Evolutionary conservation across 306 rosid genomes (phyloP).

Genomic region (Echinosophora koreensis): DNA sequence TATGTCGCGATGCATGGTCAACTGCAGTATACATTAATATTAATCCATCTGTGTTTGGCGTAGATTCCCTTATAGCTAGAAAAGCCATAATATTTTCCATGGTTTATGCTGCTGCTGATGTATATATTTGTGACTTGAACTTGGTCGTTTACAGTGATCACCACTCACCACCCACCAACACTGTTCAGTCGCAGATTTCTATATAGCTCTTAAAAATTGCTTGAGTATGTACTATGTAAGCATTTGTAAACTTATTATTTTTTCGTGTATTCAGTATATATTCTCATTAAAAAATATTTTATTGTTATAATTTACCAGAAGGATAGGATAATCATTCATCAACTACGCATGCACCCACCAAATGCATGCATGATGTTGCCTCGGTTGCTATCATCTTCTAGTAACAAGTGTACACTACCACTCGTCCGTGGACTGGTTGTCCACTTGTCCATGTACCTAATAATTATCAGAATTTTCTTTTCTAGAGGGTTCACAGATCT

Average conservation of each 20-base stretch:
- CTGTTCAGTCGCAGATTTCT: conserved; percentile 21
- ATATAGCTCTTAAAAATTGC: conserved; percentile 14
- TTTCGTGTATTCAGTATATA: neutral
- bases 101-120: conserved; percentile 7
- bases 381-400: conserved; percentile 31
- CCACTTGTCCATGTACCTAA: neutral
- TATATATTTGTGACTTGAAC: conserved; percentile 42
- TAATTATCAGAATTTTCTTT: neutral
- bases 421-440: neutral
- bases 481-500: neutral
- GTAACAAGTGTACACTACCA: conserved; percentile 1
- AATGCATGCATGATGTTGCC: conserved; percentile 47
- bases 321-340: conserved; percentile 34
- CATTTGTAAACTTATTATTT: neutral
- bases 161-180: conserved; percentile 47
- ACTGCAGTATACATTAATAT: conserved; percentile 14
- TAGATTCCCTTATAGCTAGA: conserved; percentile 36
- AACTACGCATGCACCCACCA: conserved; percentile 30
- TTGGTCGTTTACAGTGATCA: conserved; percentile 46
- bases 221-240: conserved; percentile 18
- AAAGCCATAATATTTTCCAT: conserved; percentile 22
- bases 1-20: conserved; percentile 12
- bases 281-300: conserved; percentile 22
- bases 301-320: conserved; percentile 24
- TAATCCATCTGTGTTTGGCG: conserved; percentile 6